Evolutionary conservation across 805 yeast species (phyloP), one percentile per base, ranked within the genome.

Genomic region (Komagataella mondaviorum): DNA sequence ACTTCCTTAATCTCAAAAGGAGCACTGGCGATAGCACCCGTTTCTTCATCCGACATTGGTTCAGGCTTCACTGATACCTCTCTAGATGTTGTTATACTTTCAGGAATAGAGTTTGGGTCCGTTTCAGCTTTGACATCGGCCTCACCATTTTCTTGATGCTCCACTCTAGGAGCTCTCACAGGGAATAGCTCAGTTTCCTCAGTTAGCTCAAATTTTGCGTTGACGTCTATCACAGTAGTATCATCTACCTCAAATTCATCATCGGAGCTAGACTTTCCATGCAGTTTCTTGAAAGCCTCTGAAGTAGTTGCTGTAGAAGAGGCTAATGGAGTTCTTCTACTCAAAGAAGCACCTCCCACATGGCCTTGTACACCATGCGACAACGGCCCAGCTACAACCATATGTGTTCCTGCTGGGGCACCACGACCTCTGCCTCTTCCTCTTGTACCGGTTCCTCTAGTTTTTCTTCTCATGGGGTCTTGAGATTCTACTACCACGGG

Each of bases 351-450:
- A 3, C 51, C 54, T 7, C 57, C 59, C 3, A 75, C 74, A 54
- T 75, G 57, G 1, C 78, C 66, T 3, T 77, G 80, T 0, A 77
- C 71, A 10, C 88, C 89, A 44, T 83, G 73, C 6, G 90, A 78
- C 51, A 86, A 68, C 0, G 91, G 88, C 16, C 95, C 95, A 1
- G 85, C 71, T 2, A 85, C 75, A 6, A 85, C 83, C 44, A 85
- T 68, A 30, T 48, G 23, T 43, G 53, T 36, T 17, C 30, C 44
- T 20, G 51, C 51, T 23, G 51, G 23, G 17, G 59, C 52, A 47
- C 68, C 55, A 6, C 69, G 63, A 6, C 70, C 67, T 53, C 72
- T 59, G 23, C 69, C 64, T 18, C 69, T 54, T 18, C 71, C 68
- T 46, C 71, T 58, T 20, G 63, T 53, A 8, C 69, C 66, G 23